Conservation (phyloP, 2,329 filamentous ascomycete genomes). For the Colletotrichum siamense region DNA sequence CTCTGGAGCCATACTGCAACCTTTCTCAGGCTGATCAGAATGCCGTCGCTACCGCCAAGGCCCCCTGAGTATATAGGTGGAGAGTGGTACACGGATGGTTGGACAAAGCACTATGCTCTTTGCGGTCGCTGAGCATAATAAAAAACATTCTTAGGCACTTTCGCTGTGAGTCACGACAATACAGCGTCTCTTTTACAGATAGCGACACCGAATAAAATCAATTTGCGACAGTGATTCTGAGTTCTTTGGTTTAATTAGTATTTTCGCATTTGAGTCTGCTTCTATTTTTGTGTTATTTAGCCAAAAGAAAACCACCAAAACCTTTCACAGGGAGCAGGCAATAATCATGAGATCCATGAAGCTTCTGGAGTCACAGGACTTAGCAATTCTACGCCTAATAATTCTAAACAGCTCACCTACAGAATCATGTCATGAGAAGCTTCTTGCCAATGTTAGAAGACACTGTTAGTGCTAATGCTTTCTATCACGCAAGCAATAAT, state of each 20-base stretch:
- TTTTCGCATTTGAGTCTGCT: neutral
- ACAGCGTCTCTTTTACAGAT: neutral
- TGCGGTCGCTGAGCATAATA: neutral
- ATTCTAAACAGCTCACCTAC: neutral
- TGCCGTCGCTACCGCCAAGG: neutral
- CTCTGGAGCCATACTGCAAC: neutral
- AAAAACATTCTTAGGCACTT: neutral
- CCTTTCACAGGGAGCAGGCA: too few relatives aligned
- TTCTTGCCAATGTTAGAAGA: neutral
- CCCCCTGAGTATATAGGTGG: neutral
- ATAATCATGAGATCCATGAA: too few relatives aligned
- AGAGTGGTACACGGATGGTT: neutral
- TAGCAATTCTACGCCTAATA: too few relatives aligned
- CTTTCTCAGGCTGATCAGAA: neutral
- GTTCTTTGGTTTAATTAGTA: rapidly evolving
- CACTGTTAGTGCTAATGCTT: neutral
- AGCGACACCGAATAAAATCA: neutral
- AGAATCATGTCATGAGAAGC: neutral
- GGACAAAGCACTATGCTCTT: neutral
- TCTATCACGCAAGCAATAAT: neutral
- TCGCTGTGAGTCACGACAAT: neutral
- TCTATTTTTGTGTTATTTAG: neutral
- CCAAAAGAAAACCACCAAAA: too few relatives aligned
- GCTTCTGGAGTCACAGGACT: too few relatives aligned
- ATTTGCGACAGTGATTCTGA: neutral